These are phyloP conservation scores for Penicillium ucsense DNA, from an alignment of 495 filamentous ascomycete genomes.

Conservation along the genomic window DNA sequence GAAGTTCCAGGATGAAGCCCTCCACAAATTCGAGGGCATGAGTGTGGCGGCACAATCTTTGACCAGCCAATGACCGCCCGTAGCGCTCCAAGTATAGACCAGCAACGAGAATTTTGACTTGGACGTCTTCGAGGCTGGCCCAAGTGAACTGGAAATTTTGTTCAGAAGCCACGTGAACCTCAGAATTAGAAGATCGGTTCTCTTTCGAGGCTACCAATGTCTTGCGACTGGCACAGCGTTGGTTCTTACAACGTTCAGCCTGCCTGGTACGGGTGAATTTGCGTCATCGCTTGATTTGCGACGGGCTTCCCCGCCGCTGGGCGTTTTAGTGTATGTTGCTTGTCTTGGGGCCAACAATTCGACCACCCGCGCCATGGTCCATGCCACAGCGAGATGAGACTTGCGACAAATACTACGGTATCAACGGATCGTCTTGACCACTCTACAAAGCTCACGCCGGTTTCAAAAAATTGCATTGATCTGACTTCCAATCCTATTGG, in stretches of 20 bases:
- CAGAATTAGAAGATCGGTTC: no score
- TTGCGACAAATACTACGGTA: slow-evolving; percentile 1
- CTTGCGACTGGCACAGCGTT: neutral
- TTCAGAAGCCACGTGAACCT: neutral
- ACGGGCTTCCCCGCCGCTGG: neutral
- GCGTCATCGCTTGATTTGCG: slow-evolving; percentile 6
- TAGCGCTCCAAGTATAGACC: slow-evolving; percentile 9
- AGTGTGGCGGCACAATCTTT: slow-evolving; percentile 21
- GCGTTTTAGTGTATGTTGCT: neutral
- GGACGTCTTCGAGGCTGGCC: neutral
- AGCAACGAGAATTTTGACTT: no score
- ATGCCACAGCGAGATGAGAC: neutral
- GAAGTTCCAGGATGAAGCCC: slow-evolving; percentile 7
- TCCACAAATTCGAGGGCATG: slow-evolving; percentile 23
- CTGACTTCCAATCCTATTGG: no score
- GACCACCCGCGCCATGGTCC: no score
- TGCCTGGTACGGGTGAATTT: slow-evolving; percentile 3
- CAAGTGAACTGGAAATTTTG: neutral
- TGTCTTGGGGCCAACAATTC: no score
- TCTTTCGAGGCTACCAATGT: no score
- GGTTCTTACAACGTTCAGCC: neutral
- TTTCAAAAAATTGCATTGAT: no score
- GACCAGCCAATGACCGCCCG: slow-evolving; percentile 19
- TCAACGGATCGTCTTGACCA: slow-evolving; percentile 2
- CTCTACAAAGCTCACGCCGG: neutral